Evolutionary conservation across 352 stramenopile genomes (phyloP), one percentile per base, ranked within the genome.

Genomic region (Thraustochytrium striatum): DNA sequence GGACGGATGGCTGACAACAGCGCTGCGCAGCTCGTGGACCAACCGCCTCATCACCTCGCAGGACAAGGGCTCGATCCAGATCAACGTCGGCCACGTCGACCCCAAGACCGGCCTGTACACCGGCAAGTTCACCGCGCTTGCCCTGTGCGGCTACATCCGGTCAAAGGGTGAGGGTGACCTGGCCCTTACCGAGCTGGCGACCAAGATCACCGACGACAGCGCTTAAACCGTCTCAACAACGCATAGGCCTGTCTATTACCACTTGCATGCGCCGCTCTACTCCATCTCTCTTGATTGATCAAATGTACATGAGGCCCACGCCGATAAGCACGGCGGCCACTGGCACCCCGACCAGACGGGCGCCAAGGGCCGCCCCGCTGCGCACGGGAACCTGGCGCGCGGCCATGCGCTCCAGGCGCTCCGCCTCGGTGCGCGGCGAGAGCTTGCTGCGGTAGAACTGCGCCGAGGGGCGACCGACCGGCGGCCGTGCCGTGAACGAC

Each of bases 71-170:
- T 95, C 94, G 72, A 92, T 98, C 84, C 95, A 99, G 86, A 97
- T 99, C 86, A 97, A 97, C 89, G 93, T 99, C 81, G 94, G 86
- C 82, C 95, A 97, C 87, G 92, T 99, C 68, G 96, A 99, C 87
- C 93, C 94, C 79, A 90, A 95, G 11, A 92, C 90, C 85, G 95
- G 95, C 83, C 58, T 80, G 19, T 97, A 95, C 87, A 98, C 94
- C 70, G 95, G 95, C 78, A 94, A 98, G 84, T 95, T 89, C 81
- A 94, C 97, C 83, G 89, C 92, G 53, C 98, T 94, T 86, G 92
- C 91, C 83, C 88, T 98, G 82, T 91, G 89, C 83, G 95, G 95
- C 85, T 98, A 98, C 91, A 96, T 99, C 85, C 92, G 95, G 82
- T 87, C 92, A 88, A 97, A 97, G 88, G 89, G 90, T 81, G 93